A percentile compares a stretch with the other conserved stretches of the same genome.
These are phyloP conservation scores for Hygrophorus pudorinus DNA, from an alignment of 768 basidiomycete species.

Conservation along the genomic window DNA sequence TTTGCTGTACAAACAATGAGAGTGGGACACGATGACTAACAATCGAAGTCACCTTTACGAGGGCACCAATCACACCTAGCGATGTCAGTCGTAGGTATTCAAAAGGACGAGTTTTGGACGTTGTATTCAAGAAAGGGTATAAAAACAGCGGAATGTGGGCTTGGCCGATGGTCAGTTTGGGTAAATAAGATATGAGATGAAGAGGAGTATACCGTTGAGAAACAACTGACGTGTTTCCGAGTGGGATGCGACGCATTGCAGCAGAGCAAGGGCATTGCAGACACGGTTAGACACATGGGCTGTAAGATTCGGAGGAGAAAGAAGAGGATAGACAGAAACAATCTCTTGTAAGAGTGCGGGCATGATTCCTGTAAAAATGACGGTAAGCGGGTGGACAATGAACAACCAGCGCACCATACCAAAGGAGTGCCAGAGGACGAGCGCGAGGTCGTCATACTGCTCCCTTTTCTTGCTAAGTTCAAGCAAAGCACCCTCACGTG, in stretches of 20 bases:
- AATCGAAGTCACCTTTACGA: conserved; percentile 71
- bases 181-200: conserved; percentile 17
- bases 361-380: conserved; percentile 70
- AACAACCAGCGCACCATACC: conserved; percentile 37
- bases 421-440: conserved; percentile 97
- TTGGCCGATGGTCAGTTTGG: conserved; percentile 33
- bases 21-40: not conserved
- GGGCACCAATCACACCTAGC: conserved; percentile 96
- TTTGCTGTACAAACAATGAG: conserved; percentile 54
- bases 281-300: conserved; percentile 98
- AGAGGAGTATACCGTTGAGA: conserved; percentile 62
- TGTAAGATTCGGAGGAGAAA: conserved; percentile 91
- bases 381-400: conserved; percentile 10
- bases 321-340: conserved; percentile 92
- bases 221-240: conserved; percentile 93
- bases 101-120: conserved; percentile 97
- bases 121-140: conserved; percentile 98
- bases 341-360: conserved; percentile 95
- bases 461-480: conserved; percentile 99
- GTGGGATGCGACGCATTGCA: conserved; percentile 98
- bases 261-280: conserved; percentile 93
- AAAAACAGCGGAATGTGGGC: conserved; percentile 98
- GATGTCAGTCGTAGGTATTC: conserved; percentile 99
- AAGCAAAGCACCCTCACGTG: conserved; percentile 83
- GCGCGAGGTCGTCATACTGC: conserved; percentile 96